Conservation (phyloP, 805 yeast species). For the Kurtzmaniella cleridarum region DNA sequence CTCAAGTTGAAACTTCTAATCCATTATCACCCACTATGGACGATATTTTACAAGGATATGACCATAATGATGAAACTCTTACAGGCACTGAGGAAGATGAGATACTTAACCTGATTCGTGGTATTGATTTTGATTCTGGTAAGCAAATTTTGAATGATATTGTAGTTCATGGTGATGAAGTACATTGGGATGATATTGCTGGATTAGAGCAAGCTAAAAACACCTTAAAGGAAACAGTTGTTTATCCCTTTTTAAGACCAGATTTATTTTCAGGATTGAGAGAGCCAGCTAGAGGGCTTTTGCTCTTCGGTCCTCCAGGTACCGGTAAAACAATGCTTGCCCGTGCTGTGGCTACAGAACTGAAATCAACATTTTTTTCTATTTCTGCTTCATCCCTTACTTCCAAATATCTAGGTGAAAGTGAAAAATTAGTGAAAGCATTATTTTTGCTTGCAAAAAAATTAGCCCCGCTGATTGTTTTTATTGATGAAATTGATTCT, state of each 20-base stretch:
- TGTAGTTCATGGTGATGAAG: conserved; percentile 84
- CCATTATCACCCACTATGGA: conserved; percentile 21
- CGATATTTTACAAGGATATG: conserved; percentile 18
- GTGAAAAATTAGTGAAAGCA: conserved; percentile 89
- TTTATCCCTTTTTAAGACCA: conserved; percentile 90
- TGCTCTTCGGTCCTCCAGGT: conserved; percentile 76
- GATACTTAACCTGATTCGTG: conserved; percentile 46
- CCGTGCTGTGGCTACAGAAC: conserved; percentile 92
- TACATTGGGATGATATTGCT: conserved; percentile 94
- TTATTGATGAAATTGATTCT: conserved; percentile 95
- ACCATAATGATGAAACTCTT: conserved; percentile 10
- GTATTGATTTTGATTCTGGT: conserved; percentile 77
- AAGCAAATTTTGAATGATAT: conserved; percentile 83
- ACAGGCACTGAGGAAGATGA: conserved; percentile 27
- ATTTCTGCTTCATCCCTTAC: conserved; percentile 88
- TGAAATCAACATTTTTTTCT: conserved; percentile 86
- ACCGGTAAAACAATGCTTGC: conserved; percentile 98
- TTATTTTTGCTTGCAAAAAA: conserved; percentile 78
- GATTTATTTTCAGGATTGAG: conserved; percentile 81
- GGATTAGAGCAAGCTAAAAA: conserved; percentile 95
- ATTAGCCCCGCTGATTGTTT: conserved; percentile 87
- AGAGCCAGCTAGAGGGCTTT: conserved; percentile 77
- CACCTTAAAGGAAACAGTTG: conserved; percentile 95
- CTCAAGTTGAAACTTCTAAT: conserved; percentile 1
- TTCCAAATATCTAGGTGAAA: conserved; percentile 84